Evolutionary conservation across 108 stramenopile genomes (phyloP).

Genomic region (Chaetoceros tenuissimus): DNA sequence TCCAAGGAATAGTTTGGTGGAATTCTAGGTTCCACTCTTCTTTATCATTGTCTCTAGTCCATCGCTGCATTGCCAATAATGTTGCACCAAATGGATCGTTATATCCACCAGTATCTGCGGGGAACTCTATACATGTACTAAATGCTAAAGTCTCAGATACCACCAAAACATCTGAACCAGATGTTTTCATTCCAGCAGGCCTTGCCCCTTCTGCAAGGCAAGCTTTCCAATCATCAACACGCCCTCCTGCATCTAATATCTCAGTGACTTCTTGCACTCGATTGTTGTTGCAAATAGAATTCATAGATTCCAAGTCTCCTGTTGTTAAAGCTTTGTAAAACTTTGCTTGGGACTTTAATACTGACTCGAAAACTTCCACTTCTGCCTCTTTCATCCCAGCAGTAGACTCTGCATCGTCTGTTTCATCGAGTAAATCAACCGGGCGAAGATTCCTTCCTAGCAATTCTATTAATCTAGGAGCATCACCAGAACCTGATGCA

Average conservation of each 20-base stretch:
- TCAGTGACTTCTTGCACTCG: slow-evolving; percentile 36
- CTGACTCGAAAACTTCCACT: slow-evolving; percentile 4
- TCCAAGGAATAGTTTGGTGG: slow-evolving; percentile 82
- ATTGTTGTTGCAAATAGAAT: slow-evolving; percentile 7
- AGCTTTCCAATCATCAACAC: slow-evolving; percentile 56
- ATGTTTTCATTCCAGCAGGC: slow-evolving; percentile 56
- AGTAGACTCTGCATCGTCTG: slow-evolving; percentile 19
- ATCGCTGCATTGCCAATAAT: slow-evolving; percentile 61
- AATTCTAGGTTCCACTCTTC: slow-evolving; percentile 60
- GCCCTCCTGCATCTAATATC: slow-evolving; percentile 49
- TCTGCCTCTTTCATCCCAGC: slow-evolving; percentile 7
- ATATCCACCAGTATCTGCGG: slow-evolving; percentile 31
- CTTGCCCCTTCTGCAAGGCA: slow-evolving; percentile 63
- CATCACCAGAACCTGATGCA: slow-evolving; percentile 54
- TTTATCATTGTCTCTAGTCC: slow-evolving; percentile 22
- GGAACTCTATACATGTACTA: slow-evolving; percentile 65
- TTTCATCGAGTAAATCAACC: slow-evolving; percentile 40
- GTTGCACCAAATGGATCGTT: slow-evolving; percentile 54
- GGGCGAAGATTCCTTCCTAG: slow-evolving; percentile 66
- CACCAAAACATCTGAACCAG: slow-evolving; percentile 44
- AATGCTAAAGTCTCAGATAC: slow-evolving; percentile 50
- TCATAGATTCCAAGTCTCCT: no score
- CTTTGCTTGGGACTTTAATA: slow-evolving; percentile 23
- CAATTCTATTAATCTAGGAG: slow-evolving; percentile 46
- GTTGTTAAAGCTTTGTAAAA: slow-evolving; percentile 60